Base-by-base conservation (phyloP, 2,329 filamentous ascomycete species). In the Beauveria scarabaeidicola region DNA sequence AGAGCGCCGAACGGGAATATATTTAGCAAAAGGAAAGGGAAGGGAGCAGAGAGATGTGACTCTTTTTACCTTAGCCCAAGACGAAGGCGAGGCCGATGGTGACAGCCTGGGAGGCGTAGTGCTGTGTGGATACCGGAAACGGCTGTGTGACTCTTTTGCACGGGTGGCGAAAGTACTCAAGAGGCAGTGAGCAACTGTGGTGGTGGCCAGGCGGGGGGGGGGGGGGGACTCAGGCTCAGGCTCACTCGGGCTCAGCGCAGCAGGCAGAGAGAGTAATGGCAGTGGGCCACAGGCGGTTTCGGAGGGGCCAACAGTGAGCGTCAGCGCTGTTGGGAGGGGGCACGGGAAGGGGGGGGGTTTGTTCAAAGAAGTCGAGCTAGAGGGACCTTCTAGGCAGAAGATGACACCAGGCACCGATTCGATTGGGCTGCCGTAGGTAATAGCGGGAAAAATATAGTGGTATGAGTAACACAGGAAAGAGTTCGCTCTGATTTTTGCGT, bases 131-230 rank as follows among this genome's bases (percentile, higher is more conserved):
- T 65, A 67, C 64, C 63, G 64, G 62, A 63, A 62, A 61, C 64
- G 63, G 61, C 65, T 64, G 66, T 73, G 70, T 74, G 72, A 74
- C 72, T 74, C 72, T 67, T 71, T 65, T 50, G 67, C 59, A 66
- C 68, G 72, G 71, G 72, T 70, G 69, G 70, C 70, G 66, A 71
- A 65, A 69, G 68, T n/a, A 69, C 32, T 36, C 32, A 32, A 32
- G 29, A 32, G 65, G 68, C 32, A 57, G 44, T 32, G 32, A 57
- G 19, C 9, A 41, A 40, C 17, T 51, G 48, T 21, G 29, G 27
- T 36, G 67, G 61, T 64, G 65, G 68, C 67, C 66, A 68, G 65
- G 67, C 63, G 65, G 65, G 32, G 17, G 32, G 11, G 32, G 32
- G 65, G 65, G 32, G 17, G 32, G 11, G 32, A 11, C 5, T 36